These are phyloP conservation scores for Achaetomiella virescens DNA, from an alignment of 495 filamentous ascomycete species.

Conservation along the genomic window DNA sequence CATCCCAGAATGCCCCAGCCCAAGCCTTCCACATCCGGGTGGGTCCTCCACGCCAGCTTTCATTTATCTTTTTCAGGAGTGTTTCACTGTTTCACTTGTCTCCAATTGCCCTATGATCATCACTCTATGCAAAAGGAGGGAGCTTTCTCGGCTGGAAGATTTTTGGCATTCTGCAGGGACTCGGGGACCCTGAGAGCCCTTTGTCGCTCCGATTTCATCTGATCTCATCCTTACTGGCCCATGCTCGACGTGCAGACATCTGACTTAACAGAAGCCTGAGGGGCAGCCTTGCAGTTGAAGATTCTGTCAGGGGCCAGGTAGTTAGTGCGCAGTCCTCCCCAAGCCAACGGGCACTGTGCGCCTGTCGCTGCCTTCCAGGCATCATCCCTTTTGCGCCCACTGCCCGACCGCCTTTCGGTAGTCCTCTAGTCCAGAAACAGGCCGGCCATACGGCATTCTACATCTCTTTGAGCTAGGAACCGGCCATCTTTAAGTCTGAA, in stretches of 20 bases:
- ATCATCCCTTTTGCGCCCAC: background rate
- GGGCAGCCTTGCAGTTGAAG: no score
- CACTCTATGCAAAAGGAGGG: background rate
- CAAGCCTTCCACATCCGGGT: background rate
- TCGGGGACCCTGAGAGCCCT: no score
- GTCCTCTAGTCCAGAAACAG: background rate
- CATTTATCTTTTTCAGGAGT: conserved; percentile 11
- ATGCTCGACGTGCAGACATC: no score
- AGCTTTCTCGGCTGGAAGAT: no score
- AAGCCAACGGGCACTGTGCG: conserved; percentile 3
- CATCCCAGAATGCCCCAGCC: background rate
- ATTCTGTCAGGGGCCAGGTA: background rate
- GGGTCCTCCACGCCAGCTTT: background rate
- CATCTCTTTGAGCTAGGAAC: no score
- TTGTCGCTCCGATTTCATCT: no score
- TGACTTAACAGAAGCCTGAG: no score
- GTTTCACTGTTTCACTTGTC: conserved; percentile 11
- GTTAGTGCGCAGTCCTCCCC: conserved; percentile 1
- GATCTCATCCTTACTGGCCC: no score
- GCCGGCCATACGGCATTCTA: background rate
- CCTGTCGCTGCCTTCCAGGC: background rate
- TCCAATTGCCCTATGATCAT: background rate
- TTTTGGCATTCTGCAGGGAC: no score
- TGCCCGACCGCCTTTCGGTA: conserved; percentile 1
- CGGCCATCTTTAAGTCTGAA: background rate